Evolutionary conservation across 2,329 filamentous ascomycete species (phyloP), one percentile per base, ranked within the genome.

Genomic region (Exophiala mesophila): DNA sequence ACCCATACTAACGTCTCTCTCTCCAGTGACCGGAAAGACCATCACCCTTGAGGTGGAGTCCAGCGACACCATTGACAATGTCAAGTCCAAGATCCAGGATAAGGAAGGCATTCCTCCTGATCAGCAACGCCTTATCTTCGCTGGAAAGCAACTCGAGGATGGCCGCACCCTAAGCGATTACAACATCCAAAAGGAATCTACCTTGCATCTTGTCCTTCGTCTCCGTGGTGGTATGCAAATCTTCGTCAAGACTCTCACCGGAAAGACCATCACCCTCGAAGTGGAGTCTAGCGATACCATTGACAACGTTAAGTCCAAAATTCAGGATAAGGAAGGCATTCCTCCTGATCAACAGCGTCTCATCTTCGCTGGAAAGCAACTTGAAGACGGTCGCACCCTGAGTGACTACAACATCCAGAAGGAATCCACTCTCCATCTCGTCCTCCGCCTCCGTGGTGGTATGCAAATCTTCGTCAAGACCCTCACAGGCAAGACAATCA

Each of bases 341-440:
- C 90, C 89, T 34, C 89, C 89, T 8, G 89, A 96, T 63, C 89
- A 97, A 70, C 89, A 96, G 73, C 90, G 89, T 57, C 68, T 96
- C 55, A 96, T 96, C 65, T 96, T 96, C 57, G 89, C 89, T 32
- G 90, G 89, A 44, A 96, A 96, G 77, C 89, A 96, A 65, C 80
- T 96, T 3, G 90, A 97, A 67, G 90, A 97, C 57, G 89, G 90
- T 50, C 87, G 89, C 40, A 94, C 88, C 19, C 74, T 94, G 0
- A 83, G 78, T 49, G 88, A 94, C 65, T 95, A 95, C 78, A 94
- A 94, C 72, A 95, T 95, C 39, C 88, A 95, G 69, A 94, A 94
- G 74, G 87, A 94, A 63, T 85, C 78, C 0, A 94, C 86, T 1
- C 81, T 94, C 1, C 87, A 92, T 60, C 71, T 92, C 36, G 87